Evolutionary conservation across 2,329 filamentous ascomycete species (phyloP), one percentile per base, ranked within the genome.

Genomic region (Allantophomopsis lycopodina): DNA sequence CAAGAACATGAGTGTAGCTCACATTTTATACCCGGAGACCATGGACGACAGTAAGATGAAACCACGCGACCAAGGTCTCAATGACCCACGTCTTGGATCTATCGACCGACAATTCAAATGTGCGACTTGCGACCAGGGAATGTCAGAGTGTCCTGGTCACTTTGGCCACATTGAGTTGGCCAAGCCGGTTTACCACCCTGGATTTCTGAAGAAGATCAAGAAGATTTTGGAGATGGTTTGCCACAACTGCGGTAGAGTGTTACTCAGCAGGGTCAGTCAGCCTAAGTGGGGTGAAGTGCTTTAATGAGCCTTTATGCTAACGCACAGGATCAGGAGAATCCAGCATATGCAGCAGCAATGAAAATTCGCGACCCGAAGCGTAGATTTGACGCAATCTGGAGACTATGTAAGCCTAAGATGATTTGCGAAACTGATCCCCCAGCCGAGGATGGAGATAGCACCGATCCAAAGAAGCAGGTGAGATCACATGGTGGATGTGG

Each of bases 121-220:
- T 68, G 88, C 83, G 56, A 96, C 93, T 37, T 99, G 91, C 63
- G 83, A 88, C 48, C 88, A 98, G 64, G 82, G 84, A 56, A 94
- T 95, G 74, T 80, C 83, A 48, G 86, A 94, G 59, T 99, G 91
- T 60, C 89, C 91, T 43, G 91, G 91, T 44, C 91, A 99, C 60
- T 99, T 98, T 59, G 91, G 91, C 48, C 93, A 98, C 63, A 98
- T 98, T 54, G 93, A 98, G 65, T 73, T 99, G 50, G 88, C 91
- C 33, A 88, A 86, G 58, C 91, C 93, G 41, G 91, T 98, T 52
- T 99, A 83, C 62, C 91, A 99, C 53, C 66, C 71, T 68, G 91
- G 91, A 55, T 99, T 95, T 64, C 83, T 99, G 66, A 93, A 85
- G 62, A 96, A 96, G 69, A 88, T 94, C 65, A 98, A 99, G 73